These are phyloP conservation scores for Collybia mongolica DNA, from an alignment of 768 basidiomycete genomes.

Conservation along the genomic window DNA sequence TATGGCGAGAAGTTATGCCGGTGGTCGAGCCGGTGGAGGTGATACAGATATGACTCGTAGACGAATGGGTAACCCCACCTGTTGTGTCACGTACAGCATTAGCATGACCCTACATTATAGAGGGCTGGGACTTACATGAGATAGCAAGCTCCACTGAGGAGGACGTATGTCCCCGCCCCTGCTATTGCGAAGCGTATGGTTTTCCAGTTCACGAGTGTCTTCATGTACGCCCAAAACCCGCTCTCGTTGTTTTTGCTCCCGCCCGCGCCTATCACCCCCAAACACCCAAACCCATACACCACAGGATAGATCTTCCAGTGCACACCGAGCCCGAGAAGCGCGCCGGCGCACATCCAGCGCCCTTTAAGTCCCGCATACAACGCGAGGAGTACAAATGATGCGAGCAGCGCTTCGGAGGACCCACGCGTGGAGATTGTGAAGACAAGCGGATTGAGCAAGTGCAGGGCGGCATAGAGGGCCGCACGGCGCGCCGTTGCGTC, in stretches of 20 bases:
- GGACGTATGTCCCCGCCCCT: slow-evolving; percentile 66
- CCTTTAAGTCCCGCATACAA: slow-evolving; percentile 58
- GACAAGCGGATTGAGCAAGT: slow-evolving; percentile 92
- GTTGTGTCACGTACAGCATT: not conserved
- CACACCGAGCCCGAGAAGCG: slow-evolving; percentile 76
- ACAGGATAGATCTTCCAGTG: slow-evolving; percentile 99
- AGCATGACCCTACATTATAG: slow-evolving; percentile 1
- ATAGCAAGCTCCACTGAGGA: slow-evolving; percentile 67
- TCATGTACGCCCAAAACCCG: slow-evolving; percentile 28
- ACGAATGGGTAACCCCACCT: slow-evolving; percentile 97
- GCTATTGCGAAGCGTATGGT: slow-evolving; percentile 66
- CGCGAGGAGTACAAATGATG: slow-evolving; percentile 72
- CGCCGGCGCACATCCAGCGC: slow-evolving; percentile 64
- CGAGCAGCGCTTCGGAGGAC: slow-evolving; percentile 89
- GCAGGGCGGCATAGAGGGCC: slow-evolving; percentile 60
- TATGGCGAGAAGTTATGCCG: slow-evolving; percentile 98
- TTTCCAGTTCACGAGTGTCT: slow-evolving; percentile 43
- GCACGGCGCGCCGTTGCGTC: slow-evolving; percentile 27
- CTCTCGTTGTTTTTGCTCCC: slow-evolving; percentile 3
- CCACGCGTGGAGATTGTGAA: slow-evolving; percentile 97
- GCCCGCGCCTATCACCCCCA: slow-evolving; percentile 47
- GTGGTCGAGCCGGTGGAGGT: slow-evolving; percentile 87
- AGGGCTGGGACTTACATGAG: slow-evolving; percentile 55
- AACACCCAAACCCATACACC: slow-evolving; percentile 81
- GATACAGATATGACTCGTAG: slow-evolving; percentile 91